Evolutionary conservation across 2,329 filamentous ascomycete species (phyloP), one percentile per base, ranked within the genome.

Genomic region (Penicillium sp.): DNA sequence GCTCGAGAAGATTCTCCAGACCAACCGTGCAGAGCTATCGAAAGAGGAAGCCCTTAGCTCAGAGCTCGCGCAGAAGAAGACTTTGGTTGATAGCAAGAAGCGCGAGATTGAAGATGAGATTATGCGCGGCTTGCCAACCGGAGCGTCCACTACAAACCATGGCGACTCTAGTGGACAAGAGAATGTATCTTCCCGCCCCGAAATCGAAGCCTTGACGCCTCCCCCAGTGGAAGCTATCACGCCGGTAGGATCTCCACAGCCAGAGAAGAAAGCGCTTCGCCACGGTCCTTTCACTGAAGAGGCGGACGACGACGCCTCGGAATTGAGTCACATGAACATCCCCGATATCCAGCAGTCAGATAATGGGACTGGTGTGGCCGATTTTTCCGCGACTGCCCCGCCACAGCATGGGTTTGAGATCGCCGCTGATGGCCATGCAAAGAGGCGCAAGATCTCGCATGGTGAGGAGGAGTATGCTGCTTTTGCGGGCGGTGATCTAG

Each of bases 61-160:
- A 6, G 80, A 87, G 13, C 71, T 97, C 16, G 72, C 77, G 3
- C 76, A 75, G n/a, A 83, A 86, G 48, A 89, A 87, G 59, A 71
- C 75, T 2, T 82, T 84, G 48, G 88, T 90, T 13, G 91, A 96
- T 60, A 75, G 78, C 14, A 91, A 89, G 72, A 95, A 95, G 70
- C 83, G 85, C 44, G 87, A 93, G 40, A 90, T 99, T 7, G 93
- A 99, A 69, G 83, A 92, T 57, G 86, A 83, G 41, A 97, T 99
- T 59, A 89, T 99, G 80, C 83, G 87, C 43, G 89, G 88, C 8
- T 79, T 95, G 18, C 82, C 83, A 12, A 80, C 81, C 1, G 79
- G 83, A 8, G 75, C 81, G 9, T 72, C 76, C 3, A 74, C 76
- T 2, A 73, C 75, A 8, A 69, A 75, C 41, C 64, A 76, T 59